These are phyloP conservation scores for Monosporascus ibericus DNA, from an alignment of 2,329 filamentous ascomycete species.

Conservation along the genomic window DNA sequence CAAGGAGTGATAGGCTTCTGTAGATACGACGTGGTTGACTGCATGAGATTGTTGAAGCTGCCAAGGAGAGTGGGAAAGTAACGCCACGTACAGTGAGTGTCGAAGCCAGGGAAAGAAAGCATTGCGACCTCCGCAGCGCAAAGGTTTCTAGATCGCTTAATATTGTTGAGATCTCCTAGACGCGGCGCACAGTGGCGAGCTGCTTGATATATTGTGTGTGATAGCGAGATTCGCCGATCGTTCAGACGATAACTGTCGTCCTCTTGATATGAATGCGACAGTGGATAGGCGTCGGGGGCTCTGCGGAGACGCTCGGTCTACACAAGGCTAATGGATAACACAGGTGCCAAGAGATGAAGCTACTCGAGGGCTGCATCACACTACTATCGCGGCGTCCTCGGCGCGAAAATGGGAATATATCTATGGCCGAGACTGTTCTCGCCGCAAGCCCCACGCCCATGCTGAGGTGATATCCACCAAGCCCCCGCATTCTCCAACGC, in stretches of 20 bases:
- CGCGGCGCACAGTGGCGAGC: background rate
- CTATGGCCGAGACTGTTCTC: background rate
- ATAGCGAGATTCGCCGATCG: background rate
- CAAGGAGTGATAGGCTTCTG: background rate
- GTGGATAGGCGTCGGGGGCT: no score
- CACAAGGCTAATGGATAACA: background rate
- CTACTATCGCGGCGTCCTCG: background rate
- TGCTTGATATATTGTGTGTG: background rate
- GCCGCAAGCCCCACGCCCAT: constrained; percentile 4
- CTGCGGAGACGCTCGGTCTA: no score
- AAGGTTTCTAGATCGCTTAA: background rate
- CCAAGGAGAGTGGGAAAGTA: background rate
- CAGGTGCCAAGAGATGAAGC: background rate
- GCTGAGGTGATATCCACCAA: constrained; percentile 7
- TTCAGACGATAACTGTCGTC: no score
- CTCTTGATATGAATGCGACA: no score
- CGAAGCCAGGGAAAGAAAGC: background rate
- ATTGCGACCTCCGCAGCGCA: background rate
- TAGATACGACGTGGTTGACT: background rate
- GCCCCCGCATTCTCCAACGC: constrained; percentile 13
- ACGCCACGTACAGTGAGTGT: background rate
- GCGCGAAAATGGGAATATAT: background rate
- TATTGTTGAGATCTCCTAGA: background rate
- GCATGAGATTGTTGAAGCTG: background rate
- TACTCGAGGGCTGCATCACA: background rate